Conservation (phyloP, 2,329 filamentous ascomycete genomes). For the Fusarium verrucosum region DNA sequence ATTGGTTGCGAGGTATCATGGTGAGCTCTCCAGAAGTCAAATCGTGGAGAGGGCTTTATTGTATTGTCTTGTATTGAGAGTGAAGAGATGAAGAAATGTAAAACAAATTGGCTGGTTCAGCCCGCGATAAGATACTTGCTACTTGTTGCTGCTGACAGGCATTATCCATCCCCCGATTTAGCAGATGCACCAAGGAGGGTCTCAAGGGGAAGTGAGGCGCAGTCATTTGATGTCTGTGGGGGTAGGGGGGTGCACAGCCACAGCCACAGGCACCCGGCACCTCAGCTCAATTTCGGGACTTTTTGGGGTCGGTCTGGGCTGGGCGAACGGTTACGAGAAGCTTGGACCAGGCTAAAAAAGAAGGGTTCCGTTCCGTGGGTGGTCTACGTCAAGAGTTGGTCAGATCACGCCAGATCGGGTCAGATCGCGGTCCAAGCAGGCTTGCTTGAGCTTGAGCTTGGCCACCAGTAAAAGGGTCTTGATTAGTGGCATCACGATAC, state of each 20-base stretch:
- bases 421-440: conserved; percentile 9
- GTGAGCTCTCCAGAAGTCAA: conserved; percentile 12
- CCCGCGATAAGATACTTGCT: conserved; percentile 14
- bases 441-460: conserved; percentile 24
- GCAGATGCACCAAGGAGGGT: conserved; percentile 25
- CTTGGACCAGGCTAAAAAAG: conserved; percentile 33
- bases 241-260: conserved; percentile 38
- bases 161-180: conserved; percentile 1
- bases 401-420: conserved; percentile 18
- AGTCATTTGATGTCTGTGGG: too few relatives aligned
- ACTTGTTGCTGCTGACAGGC: conserved; percentile 32
- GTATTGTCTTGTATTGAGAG: neutral
- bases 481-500: neutral
- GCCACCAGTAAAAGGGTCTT: conserved; percentile 30
- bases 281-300: conserved; percentile 1
- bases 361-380: conserved; percentile 33
- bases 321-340: conserved; percentile 17
- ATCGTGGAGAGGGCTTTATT: neutral
- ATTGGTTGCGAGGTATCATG: conserved; percentile 29
- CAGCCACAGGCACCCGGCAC: too few relatives aligned
- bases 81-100: conserved; percentile 9
- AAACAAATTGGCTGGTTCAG: conserved; percentile 14
- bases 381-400: conserved; percentile 18
- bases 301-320: conserved; percentile 10
- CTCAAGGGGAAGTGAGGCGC: conserved; percentile 37